Percentiles rank a stretch among this genome's conserved stretches.
Evolutionary conservation across 176 grass and related monocot species (phyloP).

Genomic region (Juncus inflexus): DNA sequence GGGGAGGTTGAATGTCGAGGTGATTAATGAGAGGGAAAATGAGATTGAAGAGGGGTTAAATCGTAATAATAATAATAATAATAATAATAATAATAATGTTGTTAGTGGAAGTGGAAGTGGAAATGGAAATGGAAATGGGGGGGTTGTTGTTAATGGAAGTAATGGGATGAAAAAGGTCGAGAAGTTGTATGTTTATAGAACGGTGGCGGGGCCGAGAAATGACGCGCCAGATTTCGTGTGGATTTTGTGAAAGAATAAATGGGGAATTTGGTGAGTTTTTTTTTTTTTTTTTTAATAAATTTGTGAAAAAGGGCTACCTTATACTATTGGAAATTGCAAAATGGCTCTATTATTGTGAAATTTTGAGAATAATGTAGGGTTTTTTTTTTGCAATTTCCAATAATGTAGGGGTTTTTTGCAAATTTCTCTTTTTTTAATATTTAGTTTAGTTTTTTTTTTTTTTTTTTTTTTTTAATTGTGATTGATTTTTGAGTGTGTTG

Average conservation of each 20-base stretch:
- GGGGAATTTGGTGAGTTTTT: neutral
- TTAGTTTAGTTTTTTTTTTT: neutral
- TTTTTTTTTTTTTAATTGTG: neutral
- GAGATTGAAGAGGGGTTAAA: neutral
- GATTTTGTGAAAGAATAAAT: constrained; percentile 23
- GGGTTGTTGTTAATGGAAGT: neutral
- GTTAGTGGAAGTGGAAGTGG: neutral
- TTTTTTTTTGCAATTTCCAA: no score
- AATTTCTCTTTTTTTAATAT: no score
- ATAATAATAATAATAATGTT: constrained; percentile 17
- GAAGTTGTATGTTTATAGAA: constrained; percentile 68
- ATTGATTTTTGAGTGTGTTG: neutral
- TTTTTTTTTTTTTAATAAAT: no score
- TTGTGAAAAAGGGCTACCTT: no score
- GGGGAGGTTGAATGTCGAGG: constrained; percentile 53
- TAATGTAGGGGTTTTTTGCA: no score
- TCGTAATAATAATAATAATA: neutral
- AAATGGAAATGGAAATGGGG: neutral
- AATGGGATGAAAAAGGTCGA: constrained; percentile 34
- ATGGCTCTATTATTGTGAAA: no score
- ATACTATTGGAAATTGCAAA: no score
- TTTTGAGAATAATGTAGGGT: no score
- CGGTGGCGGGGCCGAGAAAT: constrained; percentile 42
- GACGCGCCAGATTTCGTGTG: constrained; percentile 55
- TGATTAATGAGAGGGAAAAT: constrained; percentile 28